A percentile compares a stretch with the other conserved stretches of the same genome.
phyloP scores from a whole-genome alignment of 768 basidiomycete genomes.

The Candolleomyces aberdarensis region DNA sequence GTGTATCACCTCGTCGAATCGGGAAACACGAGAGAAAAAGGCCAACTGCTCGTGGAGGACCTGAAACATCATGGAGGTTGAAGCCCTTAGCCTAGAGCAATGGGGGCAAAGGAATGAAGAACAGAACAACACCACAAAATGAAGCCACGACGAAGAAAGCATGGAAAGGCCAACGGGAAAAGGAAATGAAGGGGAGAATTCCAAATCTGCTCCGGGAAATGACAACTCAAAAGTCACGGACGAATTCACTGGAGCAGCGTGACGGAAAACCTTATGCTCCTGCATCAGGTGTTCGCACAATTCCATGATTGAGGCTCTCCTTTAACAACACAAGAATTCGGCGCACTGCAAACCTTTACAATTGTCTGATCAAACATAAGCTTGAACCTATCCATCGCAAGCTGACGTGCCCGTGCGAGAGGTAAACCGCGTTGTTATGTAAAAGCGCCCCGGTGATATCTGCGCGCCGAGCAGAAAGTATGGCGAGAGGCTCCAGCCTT shows the following conservation, averaged over 20 bases:
- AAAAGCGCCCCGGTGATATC: conserved; percentile 89
- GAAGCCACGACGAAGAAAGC: too few species aligned
- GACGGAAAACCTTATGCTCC: conserved; percentile 93
- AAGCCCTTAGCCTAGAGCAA: too few species aligned
- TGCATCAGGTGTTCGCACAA: conserved; percentile 91
- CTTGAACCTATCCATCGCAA: conserved; percentile 97
- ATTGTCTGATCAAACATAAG: conserved; percentile 95
- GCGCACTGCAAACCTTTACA: conserved; percentile 98
- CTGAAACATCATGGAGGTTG: too few species aligned
- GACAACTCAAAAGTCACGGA: conserved; percentile 5
- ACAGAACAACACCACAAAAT: too few species aligned
- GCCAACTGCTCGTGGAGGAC: too few species aligned
- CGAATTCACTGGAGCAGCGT: conserved; percentile 75
- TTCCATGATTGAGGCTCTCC: conserved; percentile 92
- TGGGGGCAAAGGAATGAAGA: too few species aligned
- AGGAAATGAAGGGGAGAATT: not conserved
- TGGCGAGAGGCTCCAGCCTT: conserved; percentile 98
- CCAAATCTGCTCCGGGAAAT: not conserved
- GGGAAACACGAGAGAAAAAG: too few species aligned
- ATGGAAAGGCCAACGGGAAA: too few species aligned
- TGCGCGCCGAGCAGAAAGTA: conserved; percentile 90
- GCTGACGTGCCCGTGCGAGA: conserved; percentile 95
- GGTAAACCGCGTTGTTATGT: conserved; percentile 87
- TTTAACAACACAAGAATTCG: conserved; percentile 99
- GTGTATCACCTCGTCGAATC: too few species aligned